Evolutionary conservation across 2,329 filamentous ascomycete genomes (phyloP), one percentile per base, ranked within the genome.

Genomic region (Tolypocladium pustulatum): DNA sequence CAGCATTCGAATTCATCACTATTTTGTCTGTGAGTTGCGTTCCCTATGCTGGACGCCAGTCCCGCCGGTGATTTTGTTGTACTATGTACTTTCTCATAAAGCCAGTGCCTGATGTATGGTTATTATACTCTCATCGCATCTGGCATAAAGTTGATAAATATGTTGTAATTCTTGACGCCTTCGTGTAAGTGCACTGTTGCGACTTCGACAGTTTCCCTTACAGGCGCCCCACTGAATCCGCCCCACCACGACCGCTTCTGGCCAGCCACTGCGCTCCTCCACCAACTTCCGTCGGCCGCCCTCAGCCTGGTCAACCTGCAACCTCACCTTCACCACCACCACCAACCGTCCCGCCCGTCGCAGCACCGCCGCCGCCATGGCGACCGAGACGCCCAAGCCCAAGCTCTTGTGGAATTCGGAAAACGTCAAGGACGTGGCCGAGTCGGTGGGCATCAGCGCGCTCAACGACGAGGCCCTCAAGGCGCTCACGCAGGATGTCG

Each of bases 351-450:
- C 17, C 49, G 8, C 17, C 17, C 30, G 27, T n/a, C 49, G 30
- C 30, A 10, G 20, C 49, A 8, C 30, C 49, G 30, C 49, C 49
- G 30, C 55, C 58, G 59, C 54, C 67, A 75, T 75, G 73, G 70
- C 72, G 59, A 65, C 66, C 66, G 75, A 75, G 56, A 67, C 67
- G 51, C 73, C 76, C n/a, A 78, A 79, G 58, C 75, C 76, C 13
- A 80, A 80, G 68, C 78, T 87, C 32, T 86, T 97, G 65, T 97
- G 94, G 94, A 97, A 97, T 70, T 86, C 90, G 22, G 94, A 99
- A 68, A 97, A 96, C 66, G 90, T 99, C 67, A 87, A 87, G 66
- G 94, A 99, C 72, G 92, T 97, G 61, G 93, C 94, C 65, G 94
- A 99, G 73, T 96, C 94, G 1, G 90, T 97, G 54, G 94, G 94